Conservation (phyloP, 345 rosid genomes). For the Anacardium occidentale region DNA sequence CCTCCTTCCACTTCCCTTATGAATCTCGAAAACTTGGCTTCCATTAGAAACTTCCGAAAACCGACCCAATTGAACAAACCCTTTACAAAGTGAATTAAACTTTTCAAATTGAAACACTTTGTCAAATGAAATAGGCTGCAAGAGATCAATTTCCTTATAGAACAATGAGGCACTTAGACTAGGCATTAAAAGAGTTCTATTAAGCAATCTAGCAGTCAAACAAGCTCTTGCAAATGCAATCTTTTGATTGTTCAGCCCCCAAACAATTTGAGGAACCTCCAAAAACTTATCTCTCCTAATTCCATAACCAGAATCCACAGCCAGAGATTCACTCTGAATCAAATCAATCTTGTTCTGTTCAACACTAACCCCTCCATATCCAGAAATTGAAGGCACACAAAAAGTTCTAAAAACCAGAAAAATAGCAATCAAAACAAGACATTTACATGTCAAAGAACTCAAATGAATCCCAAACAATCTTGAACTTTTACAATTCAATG, state of each 20-base stretch:
- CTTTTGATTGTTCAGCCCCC: conserved; percentile 99
- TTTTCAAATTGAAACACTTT: conserved; percentile 69
- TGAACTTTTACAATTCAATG: conserved; percentile 30
- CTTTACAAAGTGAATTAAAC: conserved; percentile 69
- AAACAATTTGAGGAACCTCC: conserved; percentile 91
- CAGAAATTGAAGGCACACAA: conserved; percentile 40
- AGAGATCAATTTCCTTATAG: conserved; percentile 76
- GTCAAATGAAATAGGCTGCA: conserved; percentile 78
- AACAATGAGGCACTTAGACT: conserved; percentile 90
- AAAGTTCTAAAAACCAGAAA: conserved; percentile 53
- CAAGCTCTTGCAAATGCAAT: conserved; percentile 96
- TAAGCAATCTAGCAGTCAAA: conserved; percentile 79
- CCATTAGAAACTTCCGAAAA: conserved; percentile 54
- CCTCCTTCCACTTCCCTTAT: conserved; percentile 95
- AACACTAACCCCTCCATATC: conserved; percentile 18
- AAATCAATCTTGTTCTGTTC: conserved; percentile 22
- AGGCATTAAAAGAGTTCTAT: conserved; percentile 90
- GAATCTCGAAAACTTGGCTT: conserved; percentile 43
- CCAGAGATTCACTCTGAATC: conserved; percentile 23
- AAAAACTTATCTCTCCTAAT: conserved; percentile 62
- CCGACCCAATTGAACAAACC: conserved; percentile 69
- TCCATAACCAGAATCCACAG: conserved; percentile 32
- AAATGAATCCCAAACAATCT: conserved; percentile 30
- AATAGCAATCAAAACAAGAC: conserved; percentile 47
- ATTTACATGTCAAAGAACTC: conserved; percentile 53